Base-by-base conservation (phyloP, 2,329 filamentous ascomycete species). In the Apiospora rasikravindrae region DNA sequence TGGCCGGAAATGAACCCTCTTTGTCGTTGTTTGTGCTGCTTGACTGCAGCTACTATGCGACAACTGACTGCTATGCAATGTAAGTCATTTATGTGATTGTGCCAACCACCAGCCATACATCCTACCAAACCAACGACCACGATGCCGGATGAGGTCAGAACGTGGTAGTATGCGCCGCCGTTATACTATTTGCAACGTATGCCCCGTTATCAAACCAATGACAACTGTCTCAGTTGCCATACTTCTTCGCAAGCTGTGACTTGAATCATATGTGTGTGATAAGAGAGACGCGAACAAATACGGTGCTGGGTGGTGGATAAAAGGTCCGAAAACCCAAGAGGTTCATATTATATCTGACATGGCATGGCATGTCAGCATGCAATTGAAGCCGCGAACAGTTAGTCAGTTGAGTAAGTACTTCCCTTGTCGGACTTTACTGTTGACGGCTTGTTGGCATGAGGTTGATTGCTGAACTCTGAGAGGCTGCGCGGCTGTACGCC, bases 61-160 rank as follows among this genome's bases (percentile, higher is more conserved):
- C 53, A 22, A 61, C 49, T 53, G 24, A 33, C 16, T 37, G 33
- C 16, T 33, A 57, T 57, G 29, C 29, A 61, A 49, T 49, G 45
- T 49, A 49, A 8, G 45, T n/a, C 40, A 42, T 42, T 5, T 37
- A 37, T 37, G 33, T 37, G 44, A 49, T 51, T 26, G 49, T 14
- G 49, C 22, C 57, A 64, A 33, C 57, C 57, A 40, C 57, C 53
- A 33, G 29, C 33, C 33, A 64, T 40, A 24, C 57, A 40, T 4
- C 51, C 16, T 57, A 14, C 11, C 49, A 53, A 24, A 14, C 53
- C 22, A 64, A 33, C 29, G 11, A 37, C 29, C 10, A 26, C 2
- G 33, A 64, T 64, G 57, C 57, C 57, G 29, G 33, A 64, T 64
- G 57, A 64, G 57, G 57, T 64, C 57, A 64, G 57, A 64, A 40